These are phyloP conservation scores for Penicillium cataractarum DNA, from an alignment of 495 filamentous ascomycete species.

Conservation along the genomic window DNA sequence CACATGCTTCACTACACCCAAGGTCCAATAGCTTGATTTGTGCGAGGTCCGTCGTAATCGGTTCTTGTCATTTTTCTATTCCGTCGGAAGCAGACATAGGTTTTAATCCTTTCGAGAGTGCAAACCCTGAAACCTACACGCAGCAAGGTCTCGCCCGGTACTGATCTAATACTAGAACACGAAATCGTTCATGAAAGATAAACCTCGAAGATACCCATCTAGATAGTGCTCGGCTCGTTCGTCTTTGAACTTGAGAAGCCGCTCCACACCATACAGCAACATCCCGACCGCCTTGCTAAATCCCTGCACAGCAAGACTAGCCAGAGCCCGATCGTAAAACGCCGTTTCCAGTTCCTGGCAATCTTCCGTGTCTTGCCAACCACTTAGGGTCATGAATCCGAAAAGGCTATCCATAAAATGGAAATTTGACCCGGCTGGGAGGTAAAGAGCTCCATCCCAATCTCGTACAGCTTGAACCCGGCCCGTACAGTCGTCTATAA, in stretches of 20 bases:
- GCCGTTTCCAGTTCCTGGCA: constrained; percentile 14
- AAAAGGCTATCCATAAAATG: constrained; percentile 19
- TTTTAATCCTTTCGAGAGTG: constrained; percentile 1
- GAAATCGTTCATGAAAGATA: constrained; percentile 16
- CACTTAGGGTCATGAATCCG: constrained; percentile 12
- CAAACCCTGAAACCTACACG: constrained; percentile 3
- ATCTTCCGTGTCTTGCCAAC: constrained; percentile 17
- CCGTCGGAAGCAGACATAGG: too few species aligned
- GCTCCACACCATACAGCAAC: constrained; percentile 19
- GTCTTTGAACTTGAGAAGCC: constrained; percentile 26
- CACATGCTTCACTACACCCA: not conserved
- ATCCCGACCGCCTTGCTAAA: constrained; percentile 18
- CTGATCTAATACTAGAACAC: constrained; percentile 14
- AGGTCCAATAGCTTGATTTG: not conserved
- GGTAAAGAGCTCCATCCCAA: constrained; percentile 14
- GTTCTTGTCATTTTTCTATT: constrained; percentile 7
- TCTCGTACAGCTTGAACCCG: constrained; percentile 14
- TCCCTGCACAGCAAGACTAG: constrained; percentile 18
- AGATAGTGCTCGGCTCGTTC: constrained; percentile 23
- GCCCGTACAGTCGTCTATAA: constrained; percentile 16
- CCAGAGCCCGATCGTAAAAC: constrained; percentile 17
- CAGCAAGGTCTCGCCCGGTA: constrained; percentile 11
- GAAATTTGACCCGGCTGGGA: constrained; percentile 15
- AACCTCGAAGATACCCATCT: constrained; percentile 19
- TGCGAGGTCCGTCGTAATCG: not conserved